phyloP scores from a whole-genome alignment of 2,329 filamentous ascomycete species.

The Colletotrichum sp. region DNA sequence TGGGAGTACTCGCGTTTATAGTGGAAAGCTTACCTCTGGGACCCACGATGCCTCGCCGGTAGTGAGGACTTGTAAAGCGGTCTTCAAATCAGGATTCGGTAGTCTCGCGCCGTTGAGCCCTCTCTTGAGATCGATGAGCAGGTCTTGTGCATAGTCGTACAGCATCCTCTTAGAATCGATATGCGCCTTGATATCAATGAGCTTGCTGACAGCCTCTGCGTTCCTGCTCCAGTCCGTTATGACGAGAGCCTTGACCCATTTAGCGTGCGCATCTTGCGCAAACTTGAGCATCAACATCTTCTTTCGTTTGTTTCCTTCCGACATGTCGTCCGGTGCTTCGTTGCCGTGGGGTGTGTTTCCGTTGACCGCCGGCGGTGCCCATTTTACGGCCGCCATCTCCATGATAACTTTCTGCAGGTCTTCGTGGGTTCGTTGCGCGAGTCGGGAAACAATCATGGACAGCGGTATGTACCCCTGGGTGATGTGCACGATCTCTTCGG shows the following conservation, averaged over 20 bases:
- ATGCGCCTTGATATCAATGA: conserved; percentile 87
- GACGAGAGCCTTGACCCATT: conserved; percentile 92
- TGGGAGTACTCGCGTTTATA: neutral
- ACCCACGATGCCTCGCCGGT: conserved; percentile 80
- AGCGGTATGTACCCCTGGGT: conserved; percentile 79
- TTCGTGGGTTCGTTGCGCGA: conserved; percentile 85
- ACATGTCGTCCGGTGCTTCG: conserved; percentile 57
- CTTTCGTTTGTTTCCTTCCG: conserved; percentile 73
- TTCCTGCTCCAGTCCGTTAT: conserved; percentile 89
- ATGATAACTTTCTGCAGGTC: conserved; percentile 73
- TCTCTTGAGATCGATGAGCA: conserved; percentile 74
- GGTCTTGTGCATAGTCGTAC: conserved; percentile 65
- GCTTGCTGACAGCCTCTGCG: conserved; percentile 77
- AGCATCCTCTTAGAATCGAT: conserved; percentile 66
- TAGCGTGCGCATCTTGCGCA: conserved; percentile 78
- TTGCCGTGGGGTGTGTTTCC: conserved; percentile 49
- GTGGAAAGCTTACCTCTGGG: conserved; percentile 68
- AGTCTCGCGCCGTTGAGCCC: conserved; percentile 76
- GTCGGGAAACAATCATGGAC: conserved; percentile 74
- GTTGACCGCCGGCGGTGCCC: conserved; percentile 57
- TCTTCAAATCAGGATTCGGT: conserved; percentile 89
- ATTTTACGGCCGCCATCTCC: conserved; percentile 72
- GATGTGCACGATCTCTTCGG: conserved; percentile 72
- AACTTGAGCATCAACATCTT: conserved; percentile 79
- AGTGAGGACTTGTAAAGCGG: conserved; percentile 83